Evolutionary conservation across 371 early-diverging fungal genomes (phyloP).

Genomic region (Phascolomyces articulosus): DNA sequence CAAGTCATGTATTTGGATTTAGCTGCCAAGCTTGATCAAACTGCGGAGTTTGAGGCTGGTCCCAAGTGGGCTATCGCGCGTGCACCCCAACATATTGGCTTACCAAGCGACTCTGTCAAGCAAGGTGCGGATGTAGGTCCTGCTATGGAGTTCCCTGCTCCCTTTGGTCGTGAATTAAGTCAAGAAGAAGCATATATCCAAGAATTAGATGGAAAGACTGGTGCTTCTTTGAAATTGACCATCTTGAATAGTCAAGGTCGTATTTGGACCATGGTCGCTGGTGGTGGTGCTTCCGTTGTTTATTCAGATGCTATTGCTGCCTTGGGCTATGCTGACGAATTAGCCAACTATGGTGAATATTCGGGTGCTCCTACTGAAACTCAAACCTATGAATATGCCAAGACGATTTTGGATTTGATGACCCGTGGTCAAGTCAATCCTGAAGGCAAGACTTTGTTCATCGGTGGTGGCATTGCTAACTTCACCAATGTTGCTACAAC

Average conservation of each 20-base stretch:
- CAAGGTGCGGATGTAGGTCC: conserved; percentile 76
- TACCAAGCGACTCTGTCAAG: conserved; percentile 34
- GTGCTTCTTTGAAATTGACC: conserved; percentile 96
- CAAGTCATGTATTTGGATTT: conserved; percentile 93
- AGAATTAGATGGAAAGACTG: conserved; percentile 97
- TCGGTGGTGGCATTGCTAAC: conserved; percentile 99
- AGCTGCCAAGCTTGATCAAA: conserved; percentile 98
- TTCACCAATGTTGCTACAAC: conserved; percentile 98
- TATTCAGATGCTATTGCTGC: conserved; percentile 97
- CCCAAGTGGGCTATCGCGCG: conserved; percentile 88
- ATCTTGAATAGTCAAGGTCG: conserved; percentile 93
- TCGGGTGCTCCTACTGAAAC: conserved; percentile 98
- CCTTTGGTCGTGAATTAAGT: conserved; percentile 96
- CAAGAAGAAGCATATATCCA: conserved; percentile 97
- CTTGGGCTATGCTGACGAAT: conserved; percentile 89
- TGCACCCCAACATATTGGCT: conserved; percentile 63
- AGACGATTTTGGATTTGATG: conserved; percentile 97
- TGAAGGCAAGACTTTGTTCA: conserved; percentile 93
- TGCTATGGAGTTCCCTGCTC: conserved; percentile 97
- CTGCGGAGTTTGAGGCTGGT: conserved; percentile 96
- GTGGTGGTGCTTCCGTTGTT: conserved; percentile 98
- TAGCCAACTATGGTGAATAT: conserved; percentile 99
- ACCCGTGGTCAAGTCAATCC: conserved; percentile 84
- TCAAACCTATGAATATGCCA: conserved; percentile 98
- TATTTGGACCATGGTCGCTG: conserved; percentile 99